Conservation (phyloP, 352 stramenopile genomes). For the Globisporangium heterothallicum region DNA sequence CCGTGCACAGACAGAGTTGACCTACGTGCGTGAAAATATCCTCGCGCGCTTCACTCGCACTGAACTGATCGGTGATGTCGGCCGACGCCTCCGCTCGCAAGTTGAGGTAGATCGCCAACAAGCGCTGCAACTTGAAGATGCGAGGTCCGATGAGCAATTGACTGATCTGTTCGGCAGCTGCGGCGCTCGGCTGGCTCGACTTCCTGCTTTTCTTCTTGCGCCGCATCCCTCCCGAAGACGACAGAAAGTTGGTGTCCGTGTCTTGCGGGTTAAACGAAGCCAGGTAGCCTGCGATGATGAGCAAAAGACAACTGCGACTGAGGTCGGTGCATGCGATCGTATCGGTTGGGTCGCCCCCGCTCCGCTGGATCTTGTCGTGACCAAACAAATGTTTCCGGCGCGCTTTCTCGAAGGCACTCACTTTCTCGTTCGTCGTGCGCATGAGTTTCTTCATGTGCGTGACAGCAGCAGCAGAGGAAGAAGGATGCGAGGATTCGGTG, state of each 20-base stretch:
- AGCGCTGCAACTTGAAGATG: constrained; percentile 65
- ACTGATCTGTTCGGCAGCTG: constrained; percentile 35
- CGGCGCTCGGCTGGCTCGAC: constrained; percentile 27
- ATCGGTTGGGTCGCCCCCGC: constrained; percentile 22
- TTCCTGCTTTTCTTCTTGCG: constrained; percentile 45
- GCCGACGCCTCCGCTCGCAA: constrained; percentile 46
- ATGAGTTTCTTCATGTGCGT: constrained; percentile 21
- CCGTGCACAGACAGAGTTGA: constrained; percentile 1
- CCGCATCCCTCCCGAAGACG: constrained; percentile 40
- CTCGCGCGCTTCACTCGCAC: constrained; percentile 37
- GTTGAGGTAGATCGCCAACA: constrained; percentile 77
- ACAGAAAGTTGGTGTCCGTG: constrained; percentile 65
- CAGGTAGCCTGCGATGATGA: constrained; percentile 68
- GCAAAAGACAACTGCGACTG: constrained; percentile 57
- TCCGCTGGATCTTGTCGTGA: constrained; percentile 41
- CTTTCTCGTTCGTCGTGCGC: constrained; percentile 27
- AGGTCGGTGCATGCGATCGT: constrained; percentile 58
- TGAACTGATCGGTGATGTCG: constrained; percentile 14
- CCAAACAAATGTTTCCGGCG: constrained; percentile 57
- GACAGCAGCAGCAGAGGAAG: constrained; percentile 10
- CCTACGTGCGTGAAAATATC: constrained; percentile 77
- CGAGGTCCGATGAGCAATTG: constrained; percentile 64
- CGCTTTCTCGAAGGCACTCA: constrained; percentile 38
- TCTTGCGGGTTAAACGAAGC: constrained; percentile 81
- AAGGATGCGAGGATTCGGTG: neutral